These are phyloP conservation scores for Fusarium hostae DNA, from an alignment of 2,329 filamentous ascomycete species.

Conservation along the genomic window DNA sequence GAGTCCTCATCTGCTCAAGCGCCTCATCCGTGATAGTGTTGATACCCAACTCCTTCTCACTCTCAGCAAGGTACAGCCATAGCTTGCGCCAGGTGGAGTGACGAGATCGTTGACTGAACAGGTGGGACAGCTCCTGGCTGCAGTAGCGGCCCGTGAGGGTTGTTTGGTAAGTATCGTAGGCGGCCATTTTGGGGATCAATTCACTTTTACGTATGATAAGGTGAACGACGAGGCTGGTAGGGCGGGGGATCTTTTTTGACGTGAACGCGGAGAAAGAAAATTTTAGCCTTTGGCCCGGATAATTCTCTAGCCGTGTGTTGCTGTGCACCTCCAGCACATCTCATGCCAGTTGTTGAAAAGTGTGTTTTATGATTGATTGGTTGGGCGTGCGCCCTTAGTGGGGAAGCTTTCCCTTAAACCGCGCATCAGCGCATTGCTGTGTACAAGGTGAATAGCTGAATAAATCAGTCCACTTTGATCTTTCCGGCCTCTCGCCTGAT, in stretches of 20 bases:
- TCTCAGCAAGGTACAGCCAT: conserved; percentile 30
- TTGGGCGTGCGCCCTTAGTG: accelerated
- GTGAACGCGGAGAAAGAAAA: background rate
- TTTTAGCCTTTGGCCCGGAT: conserved; percentile 1
- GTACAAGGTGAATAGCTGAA: background rate
- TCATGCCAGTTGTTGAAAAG: background rate
- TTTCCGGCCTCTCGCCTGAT: background rate
- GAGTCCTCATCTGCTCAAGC: conserved; percentile 30
- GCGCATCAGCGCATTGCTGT: background rate
- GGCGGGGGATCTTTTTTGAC: background rate
- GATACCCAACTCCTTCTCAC: conserved; percentile 33
- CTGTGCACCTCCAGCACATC: background rate
- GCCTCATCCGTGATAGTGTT: conserved; percentile 29
- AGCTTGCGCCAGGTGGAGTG: conserved; percentile 35
- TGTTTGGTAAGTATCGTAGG: conserved; percentile 19
- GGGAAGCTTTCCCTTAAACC: background rate
- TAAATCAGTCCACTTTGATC: background rate
- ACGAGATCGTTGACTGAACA: conserved; percentile 24
- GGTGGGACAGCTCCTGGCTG: conserved; percentile 23
- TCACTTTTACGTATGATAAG: too few species aligned
- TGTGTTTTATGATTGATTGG: background rate
- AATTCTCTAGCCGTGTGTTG: conserved; percentile 1
- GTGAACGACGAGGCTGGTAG: background rate
- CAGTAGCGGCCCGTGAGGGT: conserved; percentile 19
- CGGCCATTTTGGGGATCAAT: background rate